Evolutionary conservation across 345 rosid genomes (phyloP).

Genomic region (Leavenworthia alabamica): DNA sequence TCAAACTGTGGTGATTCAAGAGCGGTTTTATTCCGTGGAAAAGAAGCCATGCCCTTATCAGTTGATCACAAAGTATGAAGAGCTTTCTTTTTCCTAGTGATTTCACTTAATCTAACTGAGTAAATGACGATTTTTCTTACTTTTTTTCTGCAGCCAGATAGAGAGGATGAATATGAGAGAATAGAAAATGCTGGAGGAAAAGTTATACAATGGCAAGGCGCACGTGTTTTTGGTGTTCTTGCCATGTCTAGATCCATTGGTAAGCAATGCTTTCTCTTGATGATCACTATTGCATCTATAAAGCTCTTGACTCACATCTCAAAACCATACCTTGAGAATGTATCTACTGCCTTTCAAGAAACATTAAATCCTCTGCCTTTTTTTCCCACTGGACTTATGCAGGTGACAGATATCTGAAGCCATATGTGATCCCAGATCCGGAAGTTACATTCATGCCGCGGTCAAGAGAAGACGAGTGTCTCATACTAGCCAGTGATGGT

Average conservation of each 20-base stretch:
- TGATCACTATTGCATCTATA: not conserved
- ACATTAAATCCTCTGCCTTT: conserved; percentile 14
- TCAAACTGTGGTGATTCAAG: conserved; percentile 98
- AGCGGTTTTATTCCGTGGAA: conserved; percentile 91
- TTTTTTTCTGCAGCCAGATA: conserved; percentile 59
- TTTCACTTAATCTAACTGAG: not conserved
- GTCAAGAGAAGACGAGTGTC: conserved; percentile 87
- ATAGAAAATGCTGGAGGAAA: conserved; percentile 97
- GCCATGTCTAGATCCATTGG: conserved; percentile 99
- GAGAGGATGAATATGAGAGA: conserved; percentile 91
- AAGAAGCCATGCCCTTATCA: conserved; percentile 83
- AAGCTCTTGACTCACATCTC: not conserved
- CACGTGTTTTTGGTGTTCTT: conserved; percentile 93
- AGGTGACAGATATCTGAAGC: conserved; percentile 95
- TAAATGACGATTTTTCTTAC: not conserved
- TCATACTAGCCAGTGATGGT: conserved; percentile 85
- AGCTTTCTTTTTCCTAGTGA: not conserved
- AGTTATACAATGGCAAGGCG: conserved; percentile 97
- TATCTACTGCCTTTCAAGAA: not conserved
- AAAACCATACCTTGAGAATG: conserved; percentile 1
- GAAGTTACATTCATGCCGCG: conserved; percentile 80
- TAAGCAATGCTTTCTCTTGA: conserved; percentile 26
- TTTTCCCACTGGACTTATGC: conserved; percentile 21
- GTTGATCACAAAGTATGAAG: conserved; percentile 82
- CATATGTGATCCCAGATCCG: conserved; percentile 92